Evolutionary conservation across 2,329 filamentous ascomycete species (phyloP).

Genomic region (Pyricularia sp.): DNA sequence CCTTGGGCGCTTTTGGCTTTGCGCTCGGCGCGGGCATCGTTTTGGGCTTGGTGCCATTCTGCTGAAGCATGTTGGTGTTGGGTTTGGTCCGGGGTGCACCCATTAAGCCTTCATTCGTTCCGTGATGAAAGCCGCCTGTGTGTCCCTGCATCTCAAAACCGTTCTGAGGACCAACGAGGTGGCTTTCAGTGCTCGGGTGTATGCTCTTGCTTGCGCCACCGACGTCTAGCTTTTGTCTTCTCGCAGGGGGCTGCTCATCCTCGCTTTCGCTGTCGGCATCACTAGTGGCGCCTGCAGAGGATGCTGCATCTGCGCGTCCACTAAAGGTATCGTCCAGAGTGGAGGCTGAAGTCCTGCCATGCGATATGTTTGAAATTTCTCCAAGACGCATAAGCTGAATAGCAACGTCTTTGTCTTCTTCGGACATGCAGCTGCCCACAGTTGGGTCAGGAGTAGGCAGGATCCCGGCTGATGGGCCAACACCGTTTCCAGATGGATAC

Average conservation of each 20-base stretch:
- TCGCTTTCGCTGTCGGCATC: slow-evolving; percentile 65
- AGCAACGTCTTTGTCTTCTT: slow-evolving; percentile 88
- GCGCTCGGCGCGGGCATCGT: slow-evolving; percentile 26
- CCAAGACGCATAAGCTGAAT: slow-evolving; percentile 94
- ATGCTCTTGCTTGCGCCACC: slow-evolving; percentile 33
- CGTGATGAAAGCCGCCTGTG: not conserved
- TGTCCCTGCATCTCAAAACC: slow-evolving; percentile 38
- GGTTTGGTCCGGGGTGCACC: slow-evolving; percentile 29
- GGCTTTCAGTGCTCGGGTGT: slow-evolving; percentile 42
- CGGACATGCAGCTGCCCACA: slow-evolving; percentile 91
- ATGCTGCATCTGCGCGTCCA: slow-evolving; percentile 75
- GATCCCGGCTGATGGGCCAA: slow-evolving; percentile 39
- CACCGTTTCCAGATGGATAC: slow-evolving; percentile 35
- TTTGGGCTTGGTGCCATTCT: slow-evolving; percentile 26
- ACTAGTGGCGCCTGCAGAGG: slow-evolving; percentile 77
- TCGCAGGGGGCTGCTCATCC: slow-evolving; percentile 47
- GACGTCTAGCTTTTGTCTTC: slow-evolving; percentile 46
- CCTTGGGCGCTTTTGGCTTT: slow-evolving; percentile 32
- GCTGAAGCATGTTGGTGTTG: slow-evolving; percentile 4
- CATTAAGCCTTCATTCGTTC: slow-evolving; percentile 23
- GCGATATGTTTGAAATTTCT: slow-evolving; percentile 86
- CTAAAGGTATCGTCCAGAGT: slow-evolving; percentile 91
- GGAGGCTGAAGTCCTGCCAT: slow-evolving; percentile 86
- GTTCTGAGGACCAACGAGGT: slow-evolving; percentile 42
- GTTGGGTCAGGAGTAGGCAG: slow-evolving; percentile 95